Evolutionary conservation across 768 basidiomycete species (phyloP).

Genomic region (Leccinum aurantiacum): DNA sequence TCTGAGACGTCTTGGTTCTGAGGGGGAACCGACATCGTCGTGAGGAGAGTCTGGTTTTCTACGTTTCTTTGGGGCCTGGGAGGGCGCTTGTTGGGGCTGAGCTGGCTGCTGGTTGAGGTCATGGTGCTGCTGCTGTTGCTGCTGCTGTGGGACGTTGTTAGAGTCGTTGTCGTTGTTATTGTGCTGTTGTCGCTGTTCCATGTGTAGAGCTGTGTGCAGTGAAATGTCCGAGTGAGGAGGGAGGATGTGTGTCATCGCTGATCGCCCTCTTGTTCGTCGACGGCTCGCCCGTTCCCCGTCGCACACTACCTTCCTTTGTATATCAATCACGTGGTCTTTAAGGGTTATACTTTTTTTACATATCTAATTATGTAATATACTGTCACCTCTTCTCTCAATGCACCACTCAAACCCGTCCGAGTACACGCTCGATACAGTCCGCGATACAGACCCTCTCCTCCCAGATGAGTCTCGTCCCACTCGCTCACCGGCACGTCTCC

Average conservation of each 20-base stretch:
- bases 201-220: conserved; percentile 63
- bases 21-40: conserved; percentile 54
- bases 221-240: conserved; percentile 50
- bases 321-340: conserved; percentile 17
- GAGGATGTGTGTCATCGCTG: conserved; percentile 48
- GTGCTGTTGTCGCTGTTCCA: conserved; percentile 63
- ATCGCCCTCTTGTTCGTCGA: conserved; percentile 13
- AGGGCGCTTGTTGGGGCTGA: conserved; percentile 36
- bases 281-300: background rate
- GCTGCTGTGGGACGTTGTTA: conserved; percentile 29
- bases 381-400: conserved; percentile 5
- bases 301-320: conserved; percentile 24
- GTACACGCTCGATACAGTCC: conserved; percentile 68
- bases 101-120: conserved; percentile 11
- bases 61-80: conserved; percentile 49
- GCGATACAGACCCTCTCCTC: conserved; percentile 32
- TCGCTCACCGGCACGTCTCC: conserved; percentile 52
- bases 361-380: conserved; percentile 5
- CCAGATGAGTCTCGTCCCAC: conserved; percentile 30
- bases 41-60: conserved; percentile 57
- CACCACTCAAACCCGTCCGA: conserved; percentile 41
- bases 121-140: conserved; percentile 12
- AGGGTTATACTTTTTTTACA: background rate
- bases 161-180: conserved; percentile 34
- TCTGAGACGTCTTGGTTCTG: conserved; percentile 82